Conservation (phyloP, 805 yeast species). For the Wickerhamiella qilinensis region DNA sequence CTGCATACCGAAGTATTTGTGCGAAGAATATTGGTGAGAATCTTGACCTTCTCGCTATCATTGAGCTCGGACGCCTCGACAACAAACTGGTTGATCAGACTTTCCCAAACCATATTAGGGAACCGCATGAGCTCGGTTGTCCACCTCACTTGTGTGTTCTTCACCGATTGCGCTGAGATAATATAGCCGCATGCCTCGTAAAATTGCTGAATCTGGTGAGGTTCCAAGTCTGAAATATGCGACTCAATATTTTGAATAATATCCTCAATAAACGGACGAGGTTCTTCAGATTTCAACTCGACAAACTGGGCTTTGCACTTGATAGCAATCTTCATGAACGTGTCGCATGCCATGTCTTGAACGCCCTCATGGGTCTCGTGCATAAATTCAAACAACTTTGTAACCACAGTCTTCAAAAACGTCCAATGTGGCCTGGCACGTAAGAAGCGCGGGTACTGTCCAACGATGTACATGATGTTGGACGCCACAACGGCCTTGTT, state of each 20-base stretch:
- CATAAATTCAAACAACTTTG: slow-evolving; percentile 94
- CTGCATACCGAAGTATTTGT: slow-evolving; percentile 91
- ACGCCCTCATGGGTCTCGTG: slow-evolving; percentile 99
- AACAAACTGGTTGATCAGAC: slow-evolving; percentile 57
- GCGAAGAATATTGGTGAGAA: slow-evolving; percentile 83
- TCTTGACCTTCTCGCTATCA: slow-evolving; percentile 65
- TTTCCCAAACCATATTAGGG: slow-evolving; percentile 91
- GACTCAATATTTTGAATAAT: slow-evolving; percentile 68
- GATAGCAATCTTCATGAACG: slow-evolving; percentile 86
- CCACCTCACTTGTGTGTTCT: slow-evolving; percentile 52
- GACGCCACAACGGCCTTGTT: slow-evolving; percentile 98
- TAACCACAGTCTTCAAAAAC: slow-evolving; percentile 86
- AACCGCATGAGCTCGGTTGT: slow-evolving; percentile 68
- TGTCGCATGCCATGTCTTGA: slow-evolving; percentile 99
- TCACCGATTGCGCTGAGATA: slow-evolving; percentile 67
- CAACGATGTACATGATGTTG: slow-evolving; percentile 98
- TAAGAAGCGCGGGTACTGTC: slow-evolving; percentile 93
- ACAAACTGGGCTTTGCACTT: slow-evolving; percentile 95
- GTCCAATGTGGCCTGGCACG: slow-evolving; percentile 99
- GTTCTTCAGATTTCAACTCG: slow-evolving; percentile 67
- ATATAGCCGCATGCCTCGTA: slow-evolving; percentile 96
- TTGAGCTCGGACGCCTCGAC: slow-evolving; percentile 2
- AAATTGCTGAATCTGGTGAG: slow-evolving; percentile 95
- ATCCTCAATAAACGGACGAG: slow-evolving; percentile 81
- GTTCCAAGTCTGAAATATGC: slow-evolving; percentile 83